Base-by-base conservation (phyloP, 495 filamentous ascomycete genomes). In the Tuber indicum region DNA sequence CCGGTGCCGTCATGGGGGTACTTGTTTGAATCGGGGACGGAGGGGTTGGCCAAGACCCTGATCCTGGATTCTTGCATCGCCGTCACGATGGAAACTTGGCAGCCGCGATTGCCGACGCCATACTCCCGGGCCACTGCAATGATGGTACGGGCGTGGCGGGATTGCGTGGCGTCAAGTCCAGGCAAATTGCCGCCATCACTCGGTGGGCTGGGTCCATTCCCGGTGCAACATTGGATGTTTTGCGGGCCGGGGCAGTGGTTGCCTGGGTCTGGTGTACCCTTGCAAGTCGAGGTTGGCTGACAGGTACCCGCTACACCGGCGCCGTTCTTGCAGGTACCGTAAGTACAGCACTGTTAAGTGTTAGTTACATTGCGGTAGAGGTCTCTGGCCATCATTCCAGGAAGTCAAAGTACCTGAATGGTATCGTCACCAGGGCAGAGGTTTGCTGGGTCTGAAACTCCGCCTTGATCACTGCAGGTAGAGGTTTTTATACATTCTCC, bases 31-130 rank as follows among this genome's bases (percentile, higher is more conserved):
- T 72, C 71, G 41, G 71, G 71, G 16, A 72, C 44, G 1, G 41
- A n/a, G 43, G 71, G 41, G 71, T 72, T 72, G 71, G 71, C 12
- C 41, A 72, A 19, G 71, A 72, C 71, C 42, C 71, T 42, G 21
- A 72, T 72, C 12, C 21, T 43, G 10, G 71, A 72, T 41, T 72
- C 71, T 46, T 72, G 71, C 71, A 72, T 72, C 14, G 71, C 71
- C 10, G 71, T 43, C 41, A 46, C 71, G 10, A 72, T 72, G 71
- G 71, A 42, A 26, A 72, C 71, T 9, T 72, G 41, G 36, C 71
- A 72, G 71, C 71, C 71, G 41, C 41, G 73, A 16, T 76, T 76
- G 44, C 71, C 72, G 70, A 77, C 36, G 19, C 19, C n/a, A 10
- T 45, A 45, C 39, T 19, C 12, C 2, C 42, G 72, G 73, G 47